Evolutionary conservation across 768 basidiomycete genomes (phyloP), one percentile per base, ranked within the genome.

Genomic region (Kondoa subrosea): DNA sequence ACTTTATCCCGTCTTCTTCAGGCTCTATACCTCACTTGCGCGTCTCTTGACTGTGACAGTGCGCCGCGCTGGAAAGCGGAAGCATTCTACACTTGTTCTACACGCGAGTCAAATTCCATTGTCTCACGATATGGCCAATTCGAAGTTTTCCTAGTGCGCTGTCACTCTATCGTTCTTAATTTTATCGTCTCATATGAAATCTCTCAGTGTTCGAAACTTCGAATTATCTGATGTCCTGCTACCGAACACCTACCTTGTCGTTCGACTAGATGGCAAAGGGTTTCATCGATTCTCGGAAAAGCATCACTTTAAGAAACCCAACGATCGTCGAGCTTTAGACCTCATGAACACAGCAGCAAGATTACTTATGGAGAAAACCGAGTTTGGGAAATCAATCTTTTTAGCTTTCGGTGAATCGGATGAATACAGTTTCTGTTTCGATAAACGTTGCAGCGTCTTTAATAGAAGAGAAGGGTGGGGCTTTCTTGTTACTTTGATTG

Each of bases 371-470:
- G 79, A 84, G 32, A 67, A 40, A 30, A 17, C 59, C 17, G 67
- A 67, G 3, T 60, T 70, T 8, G 69, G 72, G 0, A 64, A 68
- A 34, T 71, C 74, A 31, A 83, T 95, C 67, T 80, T 89, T 15
- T 81, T 95, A 25, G 95, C 82, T 0, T 97, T 92, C 75, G 95
- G 95, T 1, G 89, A 99, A 79, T 95, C 91, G 25, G 95, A 99
- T 76, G 95, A 99, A 78, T 97, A 85, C 78, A 97, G 93, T 75
- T 97, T 99, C 74, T 82, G 97, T 65, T 81, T 99, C 59, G 84
- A 85, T 66, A 86, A 83, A 71, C 81, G 83, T 1, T 85, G 89
- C 0, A 77, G 82, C 3, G 76, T 99, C 12, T 93, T 91, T 78
- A 91, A 88, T 72, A 84, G 95, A 32, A 83, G 95, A 4, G 79